These are phyloP conservation scores for Globisporangium mamillatum DNA, from an alignment of 352 stramenopile genomes.

Conservation along the genomic window DNA sequence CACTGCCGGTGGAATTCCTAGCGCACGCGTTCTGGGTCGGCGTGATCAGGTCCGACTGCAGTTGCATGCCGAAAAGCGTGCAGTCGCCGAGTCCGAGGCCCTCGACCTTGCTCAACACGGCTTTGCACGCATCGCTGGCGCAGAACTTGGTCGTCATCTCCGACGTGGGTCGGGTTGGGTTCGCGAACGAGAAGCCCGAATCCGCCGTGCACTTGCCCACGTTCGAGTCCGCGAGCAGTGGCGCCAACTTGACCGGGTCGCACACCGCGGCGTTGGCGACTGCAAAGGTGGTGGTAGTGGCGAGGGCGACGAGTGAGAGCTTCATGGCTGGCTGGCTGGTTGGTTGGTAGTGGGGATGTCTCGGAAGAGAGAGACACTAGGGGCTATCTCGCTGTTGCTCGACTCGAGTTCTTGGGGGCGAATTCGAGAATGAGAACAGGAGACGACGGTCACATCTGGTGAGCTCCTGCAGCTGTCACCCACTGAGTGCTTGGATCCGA, in stretches of 20 bases:
- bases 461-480: no score
- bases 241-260: slow-evolving; percentile 10
- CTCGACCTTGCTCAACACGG: slow-evolving; percentile 18
- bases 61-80: slow-evolving; percentile 19
- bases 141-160: slow-evolving; percentile 22
- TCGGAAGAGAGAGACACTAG: no score
- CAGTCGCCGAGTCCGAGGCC: slow-evolving; percentile 29
- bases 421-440: no score
- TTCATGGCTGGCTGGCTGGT: slow-evolving; percentile 4
- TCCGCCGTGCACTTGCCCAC: slow-evolving; percentile 7
- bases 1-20: neutral
- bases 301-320: slow-evolving; percentile 12
- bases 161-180: neutral
- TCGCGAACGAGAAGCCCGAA: slow-evolving; percentile 27
- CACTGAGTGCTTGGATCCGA: no score
- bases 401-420: no score
- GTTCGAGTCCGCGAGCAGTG: slow-evolving; percentile 10
- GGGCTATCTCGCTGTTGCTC: no score
- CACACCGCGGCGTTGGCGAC: slow-evolving; percentile 9
- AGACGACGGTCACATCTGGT: no score
- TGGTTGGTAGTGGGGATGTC: no score
- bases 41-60: slow-evolving; percentile 24
- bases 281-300: neutral
- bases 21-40: slow-evolving; percentile 15
- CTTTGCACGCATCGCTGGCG: slow-evolving; percentile 21